Evolutionary conservation across 805 yeast species (phyloP), one percentile per base, ranked within the genome.

Genomic region (Wickerhamomyces ciferrii): DNA sequence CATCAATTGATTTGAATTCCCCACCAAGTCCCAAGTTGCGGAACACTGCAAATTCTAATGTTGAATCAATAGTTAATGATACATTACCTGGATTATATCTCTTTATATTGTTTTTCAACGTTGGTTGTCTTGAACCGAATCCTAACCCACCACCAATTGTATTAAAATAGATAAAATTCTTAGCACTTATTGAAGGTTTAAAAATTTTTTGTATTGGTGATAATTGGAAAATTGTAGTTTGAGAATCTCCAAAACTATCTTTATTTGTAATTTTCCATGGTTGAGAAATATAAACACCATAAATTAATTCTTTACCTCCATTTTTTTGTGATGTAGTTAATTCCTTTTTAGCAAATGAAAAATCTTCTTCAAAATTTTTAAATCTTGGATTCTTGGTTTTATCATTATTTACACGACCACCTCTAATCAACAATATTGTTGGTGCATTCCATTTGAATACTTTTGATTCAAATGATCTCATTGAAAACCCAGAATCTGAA

Each of bases 371-470:
- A 53, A 86, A 84, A 18, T 67, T 67, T 25, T 67, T 69, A 54
- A 77, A 81, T 29, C 86, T 62, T 44, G 68, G 74, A 45, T 71
- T 76, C 19, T 37, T 37, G 13, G 67, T 58, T 11, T 34, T 43
- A 2, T 45, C 46, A 11, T 38, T 21, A 47, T 57, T 48, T 51
- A 69, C 48, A 56, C 69, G 19, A 39, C 48, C 25, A 3, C 97
- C 98, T 3, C 79, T 75, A 0, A 92, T 69, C 0, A 91, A 49
- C 9, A 91, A 53, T 1, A 92, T 61, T 0, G 96, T 79, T 0
- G 97, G 96, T 0, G 96, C 94, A 54, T 79, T 81, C 96, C 97
- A 92, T 55, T 90, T 88, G 69, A 88, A 80, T 0, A 84, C 85
- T 51, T 83, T 87, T 46, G 84, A 76, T 64, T 91, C 96, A 48